Evolutionary conservation across 306 rosid genomes (phyloP), one percentile per base, ranked within the genome.

Genomic region (Cucumis hystrix): DNA sequence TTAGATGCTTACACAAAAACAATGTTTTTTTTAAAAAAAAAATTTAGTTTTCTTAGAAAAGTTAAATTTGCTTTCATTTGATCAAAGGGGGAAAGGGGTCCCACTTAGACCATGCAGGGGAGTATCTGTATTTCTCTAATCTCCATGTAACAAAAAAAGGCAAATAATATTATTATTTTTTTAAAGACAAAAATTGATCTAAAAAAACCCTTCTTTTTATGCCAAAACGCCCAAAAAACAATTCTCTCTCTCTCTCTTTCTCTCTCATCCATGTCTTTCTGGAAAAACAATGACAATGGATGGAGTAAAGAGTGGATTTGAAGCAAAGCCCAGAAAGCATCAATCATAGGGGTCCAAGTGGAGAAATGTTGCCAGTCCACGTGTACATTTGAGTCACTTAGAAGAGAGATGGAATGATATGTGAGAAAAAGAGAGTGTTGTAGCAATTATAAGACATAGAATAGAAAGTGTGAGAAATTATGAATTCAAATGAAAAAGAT

Each of bases 301-400:
- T 79, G 89, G 84, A 72, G 62, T 80, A 77, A 47, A 52, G 80
- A 80, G 90, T 87, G 74, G 83, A 64, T 52, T 70, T 21, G 83
- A 87, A 87, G 88, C 83, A 74, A 81, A 68, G 30, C 64, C 74
- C 2, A 63, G 40, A 12, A 54, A 59, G 12, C 87, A n/a, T n/a
- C 88, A 83, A 21, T 86, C 79, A 82, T 35, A 61, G 12, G 5
- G 6, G 43, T 16, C 86, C 89, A 87, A 15, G 78, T 82, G 87
- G 82, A 69, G 28, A 4, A 20, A 49, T 52, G 11, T 7, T 2
- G 33, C 1, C 47, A 0, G 68, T 45, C 83, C 83, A 73, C 43
- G 62, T 87, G 81, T 77, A 20, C 83, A 62, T 9, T 83, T 80
- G 78, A 86, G 87, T 85, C 77, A 79, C 85, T 87, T 82, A 4